Evolutionary conservation across 1,284 basidiomycete species (phyloP).

Genomic region (Leccinum pallidistipes): DNA sequence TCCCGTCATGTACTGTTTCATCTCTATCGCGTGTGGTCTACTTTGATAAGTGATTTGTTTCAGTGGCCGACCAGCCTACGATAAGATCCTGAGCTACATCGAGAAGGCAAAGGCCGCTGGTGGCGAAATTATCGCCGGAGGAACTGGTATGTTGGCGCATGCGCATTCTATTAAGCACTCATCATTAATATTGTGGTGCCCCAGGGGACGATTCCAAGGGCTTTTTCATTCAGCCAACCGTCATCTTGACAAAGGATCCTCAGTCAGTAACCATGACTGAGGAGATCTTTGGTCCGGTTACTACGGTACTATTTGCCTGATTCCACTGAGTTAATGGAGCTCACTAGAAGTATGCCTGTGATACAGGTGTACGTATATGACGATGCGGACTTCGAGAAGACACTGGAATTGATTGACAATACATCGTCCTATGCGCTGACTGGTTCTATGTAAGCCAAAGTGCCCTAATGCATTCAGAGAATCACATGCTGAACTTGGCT

Average conservation of each 20-base stretch:
- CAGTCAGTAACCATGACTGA: slow-evolving; percentile 90
- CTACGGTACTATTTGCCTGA: slow-evolving; percentile 68
- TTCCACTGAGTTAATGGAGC: background rate
- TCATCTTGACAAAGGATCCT: slow-evolving; percentile 93
- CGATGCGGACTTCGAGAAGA: slow-evolving; percentile 83
- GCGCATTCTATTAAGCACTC: background rate
- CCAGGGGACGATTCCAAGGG: slow-evolving; percentile 86
- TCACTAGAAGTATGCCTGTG: slow-evolving; percentile 8
- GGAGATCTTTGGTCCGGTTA: slow-evolving; percentile 96
- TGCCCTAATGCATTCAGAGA: background rate
- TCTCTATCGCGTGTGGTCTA: background rate
- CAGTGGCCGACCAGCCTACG: slow-evolving; percentile 81
- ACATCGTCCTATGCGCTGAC: slow-evolving; percentile 92
- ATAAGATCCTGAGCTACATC: slow-evolving; percentile 87
- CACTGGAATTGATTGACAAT: slow-evolving; percentile 83
- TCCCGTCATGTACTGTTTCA: slow-evolving; percentile 79
- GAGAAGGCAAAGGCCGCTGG: slow-evolving; percentile 88
- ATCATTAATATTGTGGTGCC: background rate
- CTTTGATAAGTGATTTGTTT: slow-evolving; percentile 4
- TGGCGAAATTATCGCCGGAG: slow-evolving; percentile 87
- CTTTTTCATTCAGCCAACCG: slow-evolving; percentile 93
- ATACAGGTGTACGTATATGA: slow-evolving; percentile 80
- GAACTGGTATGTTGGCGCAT: slow-evolving; percentile 52
- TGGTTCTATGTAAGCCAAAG: slow-evolving; percentile 72
- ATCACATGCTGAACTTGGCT: background rate